Base-by-base conservation (phyloP, 768 basidiomycete species). In the Ephemerocybe angulata region DNA sequence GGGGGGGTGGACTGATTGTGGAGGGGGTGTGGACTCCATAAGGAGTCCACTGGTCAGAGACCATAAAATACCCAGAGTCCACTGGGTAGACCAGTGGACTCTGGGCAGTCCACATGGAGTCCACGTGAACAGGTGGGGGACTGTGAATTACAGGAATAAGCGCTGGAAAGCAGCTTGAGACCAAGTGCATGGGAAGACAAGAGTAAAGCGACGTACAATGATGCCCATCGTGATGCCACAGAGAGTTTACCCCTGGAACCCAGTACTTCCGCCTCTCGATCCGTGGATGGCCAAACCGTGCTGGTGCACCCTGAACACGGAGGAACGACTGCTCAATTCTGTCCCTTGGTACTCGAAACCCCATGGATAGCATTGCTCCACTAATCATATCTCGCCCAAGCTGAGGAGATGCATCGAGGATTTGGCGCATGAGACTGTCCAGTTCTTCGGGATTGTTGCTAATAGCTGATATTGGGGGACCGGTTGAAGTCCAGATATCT, bases 211-310 rank as follows among this genome's bases (percentile, higher is more conserved):
- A n/a, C n/a, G 25, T 52, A 72, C 71, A 63, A 60, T 72, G 72
- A 42, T 72, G 70, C 0, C 72, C 69, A 59, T 74, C 70, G 60
- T 72, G 68, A 51, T 73, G 70, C 69, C 69, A 71, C 1, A 72
- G 59, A 0, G 65, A 66, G 57, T 72, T 72, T 6, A 66, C 64
- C 2, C 67, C 69, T 25, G 63, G 59, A 31, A 70, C 69, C 15
- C 33, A 43, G 50, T 70, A 70, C 4, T 53, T 46, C 0, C 63
- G 48, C 2, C 66, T 47, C 13, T 51, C 12, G 24, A 58, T 58
- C 1, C 41, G 46, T 4, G 47, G 28, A 22, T 38, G 27, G 10
- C 46, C 64, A 56, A 60, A 62, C 4, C 49, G 22, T 11, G 42
- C 29, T 12, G 61, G 55, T 0, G 56, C 48, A 28, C 63, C 62